Percentiles rank a stretch among this genome's conserved stretches.
phyloP scores from a whole-genome alignment of 2,329 filamentous ascomycete species.

The Colletotrichum incanum region DNA sequence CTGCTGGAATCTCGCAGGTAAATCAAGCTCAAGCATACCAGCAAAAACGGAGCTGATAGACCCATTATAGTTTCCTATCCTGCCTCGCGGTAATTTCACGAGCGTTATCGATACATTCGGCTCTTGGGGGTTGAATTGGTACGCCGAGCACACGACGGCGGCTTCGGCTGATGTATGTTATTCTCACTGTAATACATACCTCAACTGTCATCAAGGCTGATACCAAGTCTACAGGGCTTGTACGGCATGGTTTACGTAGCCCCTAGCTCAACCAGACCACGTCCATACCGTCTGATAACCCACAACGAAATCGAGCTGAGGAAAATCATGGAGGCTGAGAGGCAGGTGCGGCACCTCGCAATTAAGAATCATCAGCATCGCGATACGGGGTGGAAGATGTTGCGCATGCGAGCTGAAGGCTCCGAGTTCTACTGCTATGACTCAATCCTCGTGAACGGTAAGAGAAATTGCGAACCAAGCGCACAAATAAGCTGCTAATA shows the following conservation, averaged over 20 bases:
- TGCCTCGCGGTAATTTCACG: constrained; percentile 35
- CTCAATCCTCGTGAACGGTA: constrained; percentile 47
- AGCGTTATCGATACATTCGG: constrained; percentile 29
- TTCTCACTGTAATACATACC: background rate
- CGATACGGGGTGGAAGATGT: constrained; percentile 39
- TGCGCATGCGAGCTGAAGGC: constrained; percentile 36
- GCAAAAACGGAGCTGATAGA: background rate
- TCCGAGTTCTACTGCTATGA: constrained; percentile 46
- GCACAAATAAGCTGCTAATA: background rate
- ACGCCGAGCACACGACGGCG: constrained; percentile 33
- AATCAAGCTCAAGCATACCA: background rate
- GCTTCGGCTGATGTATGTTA: constrained; percentile 30
- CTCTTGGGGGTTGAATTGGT: constrained; percentile 37
- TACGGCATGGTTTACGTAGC: constrained; percentile 40
- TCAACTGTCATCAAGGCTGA: background rate
- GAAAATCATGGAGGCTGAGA: constrained; percentile 36
- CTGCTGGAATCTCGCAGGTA: constrained; percentile 30
- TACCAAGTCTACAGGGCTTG: constrained; percentile 8
- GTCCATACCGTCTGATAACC: constrained; percentile 34
- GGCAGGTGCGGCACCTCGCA: constrained; percentile 24
- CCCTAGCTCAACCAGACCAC: constrained; percentile 24
- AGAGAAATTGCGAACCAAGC: background rate
- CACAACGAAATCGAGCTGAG: constrained; percentile 15
- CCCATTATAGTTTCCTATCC: constrained; percentile 14
- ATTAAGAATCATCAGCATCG: constrained; percentile 40